Evolutionary conservation across 352 stramenopile species (phyloP).

Genomic region (Phytophthora crassamura): DNA sequence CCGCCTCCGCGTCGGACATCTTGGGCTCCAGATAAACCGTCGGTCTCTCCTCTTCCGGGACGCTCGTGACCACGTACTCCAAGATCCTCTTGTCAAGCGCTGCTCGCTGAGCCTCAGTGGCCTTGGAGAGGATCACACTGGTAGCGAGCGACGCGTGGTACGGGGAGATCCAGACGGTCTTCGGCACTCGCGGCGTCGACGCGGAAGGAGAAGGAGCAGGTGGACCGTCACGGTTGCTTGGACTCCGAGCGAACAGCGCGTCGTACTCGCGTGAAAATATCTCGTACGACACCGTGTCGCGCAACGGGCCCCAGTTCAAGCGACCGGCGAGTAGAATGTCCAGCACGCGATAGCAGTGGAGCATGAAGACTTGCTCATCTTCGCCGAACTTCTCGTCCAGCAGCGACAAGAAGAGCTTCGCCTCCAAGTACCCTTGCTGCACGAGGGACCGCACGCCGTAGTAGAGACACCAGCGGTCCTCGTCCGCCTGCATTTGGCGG

Average conservation of each 20-base stretch:
- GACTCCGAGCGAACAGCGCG: conserved; percentile 20
- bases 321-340: conserved; percentile 68
- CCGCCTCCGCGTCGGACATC: neutral
- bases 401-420: conserved; percentile 91
- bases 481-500: conserved; percentile 74
- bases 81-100: conserved; percentile 71
- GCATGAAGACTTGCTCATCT: conserved; percentile 91
- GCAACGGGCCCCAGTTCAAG: conserved; percentile 72
- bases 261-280: conserved; percentile 62
- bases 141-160: conserved; percentile 80
- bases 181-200: conserved; percentile 43
- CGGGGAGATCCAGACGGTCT: conserved; percentile 84
- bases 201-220: neutral
- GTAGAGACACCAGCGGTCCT: conserved; percentile 94
- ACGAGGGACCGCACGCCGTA: conserved; percentile 91
- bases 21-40: conserved; percentile 48
- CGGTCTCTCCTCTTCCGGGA: conserved; percentile 65
- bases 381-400: conserved; percentile 94
- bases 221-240: conserved; percentile 1
- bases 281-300: conserved; percentile 62
- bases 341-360: conserved; percentile 89
- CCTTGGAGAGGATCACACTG: conserved; percentile 74
- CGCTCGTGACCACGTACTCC: conserved; percentile 69
- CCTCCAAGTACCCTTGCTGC: conserved; percentile 87
- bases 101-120: conserved; percentile 61